Base-by-base conservation (phyloP, 805 yeast genomes). In the Nakazawaea siamensis region DNA sequence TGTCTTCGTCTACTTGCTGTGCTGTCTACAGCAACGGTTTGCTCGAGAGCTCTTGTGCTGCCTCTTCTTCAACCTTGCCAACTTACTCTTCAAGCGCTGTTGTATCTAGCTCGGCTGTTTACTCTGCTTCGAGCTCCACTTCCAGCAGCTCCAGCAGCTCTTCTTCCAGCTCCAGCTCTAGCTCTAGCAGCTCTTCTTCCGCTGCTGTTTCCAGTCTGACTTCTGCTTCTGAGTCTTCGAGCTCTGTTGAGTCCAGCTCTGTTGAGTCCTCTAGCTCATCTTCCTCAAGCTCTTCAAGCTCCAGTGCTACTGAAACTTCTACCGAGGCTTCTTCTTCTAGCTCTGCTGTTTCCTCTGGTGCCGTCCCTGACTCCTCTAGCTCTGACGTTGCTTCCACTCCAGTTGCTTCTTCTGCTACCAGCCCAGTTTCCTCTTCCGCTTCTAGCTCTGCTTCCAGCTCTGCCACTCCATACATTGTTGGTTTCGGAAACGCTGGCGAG, bases 141-240 rank as follows among this genome's bases (percentile, higher is more conserved):
- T 9, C 27, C 8, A 10, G 24, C 6, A 10, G 15, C 13, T 20
- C 10, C 23, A 20, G 23, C 10, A 20, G 10, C 23, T 8, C 10
- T 20, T 20, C 23, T 20, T 20, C 23, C 10, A 10, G 10, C 10
- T 7, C 10, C 7, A 20, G 10, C 10, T 20, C 33, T 7, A 20
- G 27, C 24, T 20, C 26, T 27, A 5, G 18, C 15, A 26, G 5
- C n/a, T 24, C 34, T 11, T 31, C 34, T 24, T 15, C 28, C 12
- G 21, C 35, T 12, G 30, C 30, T 17, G n/a, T n/a, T n/a, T n/a
- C n/a, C n/a, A 18, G 13, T 10, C 12, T 34, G 20, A 25, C 20
- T 15, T 17, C 45, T 23, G 14, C 47, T 8, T 16, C 46, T 24
- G 13, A 45, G 5, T 19, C 47, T 13, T 31, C 50, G 27, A n/a